These are phyloP conservation scores for Penicillium daleae DNA, from an alignment of 495 filamentous ascomycete genomes.

Conservation along the genomic window DNA sequence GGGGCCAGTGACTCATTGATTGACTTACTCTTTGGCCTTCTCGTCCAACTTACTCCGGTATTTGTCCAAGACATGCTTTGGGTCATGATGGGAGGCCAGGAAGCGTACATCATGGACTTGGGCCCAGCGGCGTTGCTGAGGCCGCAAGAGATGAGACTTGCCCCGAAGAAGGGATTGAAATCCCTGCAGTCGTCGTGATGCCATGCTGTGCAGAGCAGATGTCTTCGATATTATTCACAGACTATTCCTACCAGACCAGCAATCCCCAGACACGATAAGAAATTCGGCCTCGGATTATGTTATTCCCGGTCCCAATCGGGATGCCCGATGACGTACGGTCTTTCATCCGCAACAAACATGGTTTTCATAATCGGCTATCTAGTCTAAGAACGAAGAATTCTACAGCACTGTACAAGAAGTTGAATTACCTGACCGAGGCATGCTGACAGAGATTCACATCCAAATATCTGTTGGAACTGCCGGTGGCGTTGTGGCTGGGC, in stretches of 20 bases:
- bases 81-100: conserved; percentile 67
- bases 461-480: neutral
- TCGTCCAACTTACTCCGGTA: conserved; percentile 83
- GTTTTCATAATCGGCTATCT: too few species aligned
- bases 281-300: conserved; percentile 1
- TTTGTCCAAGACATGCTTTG: conserved; percentile 73
- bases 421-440: too few species aligned
- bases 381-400: too few species aligned
- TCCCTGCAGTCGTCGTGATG: conserved; percentile 37
- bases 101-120: conserved; percentile 92
- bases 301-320: neutral
- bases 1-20: neutral
- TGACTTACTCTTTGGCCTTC: conserved; percentile 74
- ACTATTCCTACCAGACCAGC: too few species aligned
- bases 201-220: conserved; percentile 26
- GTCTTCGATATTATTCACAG: neutral
- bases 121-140: conserved; percentile 80
- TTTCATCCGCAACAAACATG: too few species aligned
- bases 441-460: neutral
- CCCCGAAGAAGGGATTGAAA: conserved; percentile 37
- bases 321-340: neutral
- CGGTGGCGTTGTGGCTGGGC: neutral
- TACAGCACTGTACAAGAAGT: too few species aligned
- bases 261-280: too few species aligned
- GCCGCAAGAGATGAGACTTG: conserved; percentile 34